Base-by-base conservation (phyloP, 1,284 basidiomycete species). In the Blastosporella zonata region DNA sequence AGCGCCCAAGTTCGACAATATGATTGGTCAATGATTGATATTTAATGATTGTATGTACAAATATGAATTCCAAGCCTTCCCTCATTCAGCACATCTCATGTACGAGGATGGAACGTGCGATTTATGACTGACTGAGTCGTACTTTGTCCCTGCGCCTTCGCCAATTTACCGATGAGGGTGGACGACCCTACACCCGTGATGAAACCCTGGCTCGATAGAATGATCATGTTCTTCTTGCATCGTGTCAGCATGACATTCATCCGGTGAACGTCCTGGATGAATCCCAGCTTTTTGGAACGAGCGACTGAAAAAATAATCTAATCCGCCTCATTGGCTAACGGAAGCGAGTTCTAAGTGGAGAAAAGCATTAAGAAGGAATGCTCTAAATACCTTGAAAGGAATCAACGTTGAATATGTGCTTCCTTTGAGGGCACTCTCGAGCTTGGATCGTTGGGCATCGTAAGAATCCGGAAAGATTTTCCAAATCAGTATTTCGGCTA, bases 231-330 rank as follows among this genome's bases (percentile, higher is more conserved):
- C 34, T 62, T 57, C 62, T 78, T 80, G 64, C 79, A 84, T 10
- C 82, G 71, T 1, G 78, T 78, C 37, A 87, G 65, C 82, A 88
- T 84, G 33, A 87, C 84, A 62, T 87, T 87, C 12, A 76, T 75
- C 1, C 84, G 74, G 12, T 64, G 54, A 15, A 23, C 8, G 38
- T 66, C 63, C 17, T 43, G 50, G 42, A 67, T 40, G 43, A 66
- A 66, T 7, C 65, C 66, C 21, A 65, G 39, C 36, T 60, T 63
- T 12, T 59, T 46, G 3, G 81, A 77, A 25, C 84, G 75, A 15
- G 84, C 81, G 49, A 82, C 55, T 8, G 66, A 87, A 36, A 87
- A 68, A 36, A 87, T 75, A 46, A 86, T 79, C 39, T 75, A 73
- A 43, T 84, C 70, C 10, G 78, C 77, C 52, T 84, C 81, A 67